Evolutionary conservation across 176 grass and related monocot genomes (phyloP).

Genomic region (Elymus sibiricus): DNA sequence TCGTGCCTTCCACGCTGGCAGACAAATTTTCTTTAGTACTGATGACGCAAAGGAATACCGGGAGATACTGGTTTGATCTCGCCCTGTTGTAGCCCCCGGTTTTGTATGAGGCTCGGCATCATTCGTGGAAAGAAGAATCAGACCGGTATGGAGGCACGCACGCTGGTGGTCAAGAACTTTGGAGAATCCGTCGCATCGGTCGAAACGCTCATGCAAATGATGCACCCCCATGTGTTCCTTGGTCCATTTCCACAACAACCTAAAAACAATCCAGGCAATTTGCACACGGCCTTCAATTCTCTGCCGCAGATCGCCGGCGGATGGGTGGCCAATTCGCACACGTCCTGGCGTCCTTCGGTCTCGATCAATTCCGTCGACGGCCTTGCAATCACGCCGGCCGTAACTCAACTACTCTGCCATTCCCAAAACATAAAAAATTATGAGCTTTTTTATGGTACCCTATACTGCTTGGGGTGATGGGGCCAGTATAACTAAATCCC

Average conservation of each 20-base stretch:
- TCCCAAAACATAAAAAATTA: too few species aligned
- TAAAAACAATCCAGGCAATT: background rate
- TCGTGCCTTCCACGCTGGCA: background rate
- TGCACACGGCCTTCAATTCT: background rate
- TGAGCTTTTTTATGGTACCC: too few species aligned
- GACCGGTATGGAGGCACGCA: background rate
- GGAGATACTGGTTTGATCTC: background rate
- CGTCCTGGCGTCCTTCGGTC: background rate
- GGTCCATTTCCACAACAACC: background rate
- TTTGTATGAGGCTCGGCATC: background rate
- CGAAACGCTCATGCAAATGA: background rate
- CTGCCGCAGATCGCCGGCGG: background rate
- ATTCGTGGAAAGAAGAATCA: background rate
- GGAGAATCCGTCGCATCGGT: background rate
- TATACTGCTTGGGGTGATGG: too few species aligned
- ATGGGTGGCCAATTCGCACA: background rate
- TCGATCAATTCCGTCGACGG: background rate
- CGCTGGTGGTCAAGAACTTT: background rate
- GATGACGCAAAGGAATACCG: background rate
- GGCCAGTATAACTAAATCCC: too few species aligned
- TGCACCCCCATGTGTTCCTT: slow-evolving; percentile 1
- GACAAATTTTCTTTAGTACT: background rate
- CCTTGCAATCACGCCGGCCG: background rate
- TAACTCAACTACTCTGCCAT: too few species aligned
- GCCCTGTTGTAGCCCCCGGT: background rate